These are phyloP conservation scores for Cymbidium sinense DNA, from an alignment of 106 monocot genomes.

Conservation along the genomic window DNA sequence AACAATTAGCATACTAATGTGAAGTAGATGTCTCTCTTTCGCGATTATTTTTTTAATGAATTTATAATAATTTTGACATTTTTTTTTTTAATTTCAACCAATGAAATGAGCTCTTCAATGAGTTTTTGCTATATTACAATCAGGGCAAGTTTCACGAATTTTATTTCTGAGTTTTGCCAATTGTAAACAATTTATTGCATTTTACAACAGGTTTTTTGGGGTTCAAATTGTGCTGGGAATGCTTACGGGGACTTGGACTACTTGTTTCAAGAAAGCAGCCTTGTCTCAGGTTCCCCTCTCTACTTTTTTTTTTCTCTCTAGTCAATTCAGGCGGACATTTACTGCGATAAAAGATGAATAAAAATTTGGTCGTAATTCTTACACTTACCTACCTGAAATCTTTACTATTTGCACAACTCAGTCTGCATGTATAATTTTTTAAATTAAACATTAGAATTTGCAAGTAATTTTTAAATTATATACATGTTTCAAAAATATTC, in stretches of 20 bases:
- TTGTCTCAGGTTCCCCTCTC: neutral
- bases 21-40: too few species aligned
- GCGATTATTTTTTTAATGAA: too few species aligned
- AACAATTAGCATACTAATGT: neutral
- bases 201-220: conserved; percentile 45
- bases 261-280: conserved; percentile 2
- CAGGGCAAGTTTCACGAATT: too few species aligned
- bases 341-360: neutral
- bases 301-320: neutral
- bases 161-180: neutral
- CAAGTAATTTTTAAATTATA: neutral
- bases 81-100: neutral
- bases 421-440: too few species aligned
- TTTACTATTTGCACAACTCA: too few species aligned
- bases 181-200: neutral
- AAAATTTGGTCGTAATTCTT: too few species aligned
- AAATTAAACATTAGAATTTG: neutral
- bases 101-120: neutral
- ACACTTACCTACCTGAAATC: too few species aligned
- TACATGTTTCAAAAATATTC: neutral
- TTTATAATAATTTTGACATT: too few species aligned
- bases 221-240: conserved; percentile 1
- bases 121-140: neutral
- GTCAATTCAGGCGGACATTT: neutral
- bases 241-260: neutral